phyloP scores from a whole-genome alignment of 2,329 filamentous ascomycete species.

The Zopfia rhizophila region DNA sequence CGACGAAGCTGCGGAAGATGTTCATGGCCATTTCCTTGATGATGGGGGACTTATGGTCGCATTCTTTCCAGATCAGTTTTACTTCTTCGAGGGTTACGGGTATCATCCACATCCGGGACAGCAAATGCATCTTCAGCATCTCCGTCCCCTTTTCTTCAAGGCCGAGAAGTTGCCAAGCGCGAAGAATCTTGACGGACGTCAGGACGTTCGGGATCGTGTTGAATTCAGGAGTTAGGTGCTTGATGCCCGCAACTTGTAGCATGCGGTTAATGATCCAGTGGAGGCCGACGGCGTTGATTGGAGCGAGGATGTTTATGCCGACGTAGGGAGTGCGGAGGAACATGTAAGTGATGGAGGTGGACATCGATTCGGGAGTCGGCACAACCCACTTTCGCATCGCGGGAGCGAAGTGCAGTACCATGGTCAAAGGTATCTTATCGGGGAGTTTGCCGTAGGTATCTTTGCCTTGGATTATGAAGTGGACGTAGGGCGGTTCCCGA shows the following conservation, averaged over 20 bases:
- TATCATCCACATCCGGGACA: constrained; percentile 21
- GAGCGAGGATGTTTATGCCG: constrained; percentile 33
- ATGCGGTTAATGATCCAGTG: constrained; percentile 32
- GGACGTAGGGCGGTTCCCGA: constrained; percentile 30
- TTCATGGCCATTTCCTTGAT: constrained; percentile 27
- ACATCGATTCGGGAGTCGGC: constrained; percentile 10
- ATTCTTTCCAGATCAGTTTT: constrained; percentile 26
- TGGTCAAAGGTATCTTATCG: constrained; percentile 27
- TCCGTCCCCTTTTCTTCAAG: constrained; percentile 27
- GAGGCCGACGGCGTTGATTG: constrained; percentile 23
- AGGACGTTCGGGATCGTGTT: constrained; percentile 12
- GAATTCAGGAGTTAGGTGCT: constrained; percentile 10
- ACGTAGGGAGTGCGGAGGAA: constrained; percentile 22
- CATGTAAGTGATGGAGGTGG: constrained; percentile 1
- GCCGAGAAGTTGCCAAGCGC: constrained; percentile 33
- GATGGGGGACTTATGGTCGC: constrained; percentile 15
- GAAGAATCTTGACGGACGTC: constrained; percentile 27
- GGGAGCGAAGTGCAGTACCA: constrained; percentile 35
- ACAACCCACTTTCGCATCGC: constrained; percentile 29
- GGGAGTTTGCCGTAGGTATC: constrained; percentile 26
- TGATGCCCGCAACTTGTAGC: constrained; percentile 24
- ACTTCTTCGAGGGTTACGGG: constrained; percentile 25
- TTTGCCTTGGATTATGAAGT: constrained; percentile 31
- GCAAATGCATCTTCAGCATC: constrained; percentile 25
- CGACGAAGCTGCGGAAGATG: constrained; percentile 23